These are phyloP conservation scores for Papilionanthe hybrid DNA, from an alignment of 116 monocot genomes.

Conservation along the genomic window DNA sequence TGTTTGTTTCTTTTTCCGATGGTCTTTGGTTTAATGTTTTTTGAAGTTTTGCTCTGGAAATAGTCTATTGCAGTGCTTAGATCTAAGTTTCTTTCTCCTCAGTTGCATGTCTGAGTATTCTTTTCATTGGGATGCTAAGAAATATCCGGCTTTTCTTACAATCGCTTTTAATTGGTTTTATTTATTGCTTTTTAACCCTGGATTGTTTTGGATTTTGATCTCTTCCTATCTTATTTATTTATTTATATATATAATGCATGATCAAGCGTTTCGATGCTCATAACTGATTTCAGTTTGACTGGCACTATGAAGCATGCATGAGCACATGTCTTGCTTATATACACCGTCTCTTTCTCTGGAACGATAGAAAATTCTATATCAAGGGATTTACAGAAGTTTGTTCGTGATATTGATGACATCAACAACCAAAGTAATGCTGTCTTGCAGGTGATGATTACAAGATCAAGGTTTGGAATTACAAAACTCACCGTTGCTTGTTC, in stretches of 20 bases:
- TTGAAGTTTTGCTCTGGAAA: slow-evolving; percentile 2
- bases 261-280: not conserved
- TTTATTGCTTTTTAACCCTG: not conserved
- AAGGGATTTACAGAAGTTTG: too few relatives aligned
- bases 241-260: not conserved
- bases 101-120: not conserved
- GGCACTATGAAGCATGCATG: not conserved
- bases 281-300: not conserved
- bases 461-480: slow-evolving; percentile 97
- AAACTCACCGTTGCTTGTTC: slow-evolving; percentile 76
- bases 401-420: not conserved
- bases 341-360: not conserved
- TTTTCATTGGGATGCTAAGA: too few relatives aligned
- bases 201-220: not conserved
- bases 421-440: not conserved
- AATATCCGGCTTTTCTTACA: too few relatives aligned
- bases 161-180: not conserved
- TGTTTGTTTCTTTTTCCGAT: not conserved
- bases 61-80: not conserved
- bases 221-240: not conserved
- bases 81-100: not conserved
- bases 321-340: not conserved
- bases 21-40: slow-evolving; percentile 5
- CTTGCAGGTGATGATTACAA: slow-evolving; percentile 92
- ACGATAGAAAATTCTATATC: not conserved